Evolutionary conservation across 306 rosid genomes (phyloP).

Genomic region (Lathyrus oleraceus): DNA sequence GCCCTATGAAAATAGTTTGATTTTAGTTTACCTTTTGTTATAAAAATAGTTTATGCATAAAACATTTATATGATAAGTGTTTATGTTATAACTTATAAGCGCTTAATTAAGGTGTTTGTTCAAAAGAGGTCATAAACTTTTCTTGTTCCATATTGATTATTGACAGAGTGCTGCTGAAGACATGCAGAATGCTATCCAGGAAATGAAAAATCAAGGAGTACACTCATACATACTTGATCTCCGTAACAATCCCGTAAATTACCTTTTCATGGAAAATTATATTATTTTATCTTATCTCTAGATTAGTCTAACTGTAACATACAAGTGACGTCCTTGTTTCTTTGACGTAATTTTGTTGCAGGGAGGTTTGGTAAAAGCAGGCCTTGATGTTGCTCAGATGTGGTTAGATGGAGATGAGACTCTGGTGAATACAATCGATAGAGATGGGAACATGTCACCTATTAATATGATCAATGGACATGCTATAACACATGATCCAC

Average conservation of each 20-base stretch:
- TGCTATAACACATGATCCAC: slow-evolving; percentile 94
- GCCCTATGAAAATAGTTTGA: too few relatives aligned
- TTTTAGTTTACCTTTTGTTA: too few relatives aligned
- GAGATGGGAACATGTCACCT: slow-evolving; percentile 78
- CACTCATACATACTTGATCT: slow-evolving; percentile 91
- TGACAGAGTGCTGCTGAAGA: slow-evolving; percentile 84
- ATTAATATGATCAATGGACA: slow-evolving; percentile 85
- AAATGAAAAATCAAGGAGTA: slow-evolving; percentile 85
- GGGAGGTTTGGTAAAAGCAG: slow-evolving; percentile 93
- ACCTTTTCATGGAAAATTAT: slow-evolving; percentile 7
- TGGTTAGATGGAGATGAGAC: slow-evolving; percentile 98
- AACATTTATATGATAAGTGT: too few relatives aligned
- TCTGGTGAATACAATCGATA: slow-evolving; percentile 83
- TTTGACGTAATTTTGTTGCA: slow-evolving; percentile 38
- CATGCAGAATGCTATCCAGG: slow-evolving; percentile 76
- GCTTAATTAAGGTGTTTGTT: too few relatives aligned
- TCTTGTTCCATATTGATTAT: slow-evolving; percentile 9
- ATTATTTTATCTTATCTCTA: not conserved
- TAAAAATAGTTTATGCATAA: too few relatives aligned
- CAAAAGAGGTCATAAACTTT: not conserved
- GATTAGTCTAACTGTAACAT: not conserved
- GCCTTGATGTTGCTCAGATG: slow-evolving; percentile 95
- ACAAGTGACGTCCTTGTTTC: not conserved
- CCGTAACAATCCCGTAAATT: slow-evolving; percentile 86
- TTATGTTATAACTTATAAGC: too few relatives aligned